Evolutionary conservation across 495 filamentous ascomycete genomes (phyloP).

Genomic region (Margaritispora aquatica): DNA sequence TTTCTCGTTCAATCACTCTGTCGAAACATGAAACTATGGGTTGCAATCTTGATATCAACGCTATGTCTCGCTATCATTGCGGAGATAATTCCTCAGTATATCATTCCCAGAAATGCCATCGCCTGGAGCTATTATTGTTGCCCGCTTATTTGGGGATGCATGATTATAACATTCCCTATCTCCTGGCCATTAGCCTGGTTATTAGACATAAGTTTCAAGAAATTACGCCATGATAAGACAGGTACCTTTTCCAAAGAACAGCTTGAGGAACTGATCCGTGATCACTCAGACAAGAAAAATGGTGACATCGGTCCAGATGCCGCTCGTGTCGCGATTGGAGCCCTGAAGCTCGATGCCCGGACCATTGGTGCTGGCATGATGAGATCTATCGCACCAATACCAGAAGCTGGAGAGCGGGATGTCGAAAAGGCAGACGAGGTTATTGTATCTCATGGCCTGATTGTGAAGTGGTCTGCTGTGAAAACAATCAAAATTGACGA

Average conservation of each 20-base stretch:
- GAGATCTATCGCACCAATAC: background rate
- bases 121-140: conserved; percentile 17
- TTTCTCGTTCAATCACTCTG: conserved; percentile 15
- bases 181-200: conserved; percentile 17
- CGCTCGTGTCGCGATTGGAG: conserved; percentile 16
- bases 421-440: conserved; percentile 16
- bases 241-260: conserved; percentile 12
- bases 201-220: conserved; percentile 6
- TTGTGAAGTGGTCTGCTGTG: conserved; percentile 16
- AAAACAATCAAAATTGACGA: conserved; percentile 19
- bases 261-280: conserved; percentile 9
- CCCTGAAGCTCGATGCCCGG: conserved; percentile 11
- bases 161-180: conserved; percentile 14
- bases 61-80: conserved; percentile 11
- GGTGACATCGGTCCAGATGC: conserved; percentile 14
- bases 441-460: conserved; percentile 1
- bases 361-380: conserved; percentile 8
- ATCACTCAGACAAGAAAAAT: conserved; percentile 15
- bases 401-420: conserved; percentile 4
- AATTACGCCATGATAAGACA: conserved; percentile 1
- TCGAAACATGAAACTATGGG: background rate
- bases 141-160: conserved; percentile 20
- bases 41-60: conserved; percentile 15
- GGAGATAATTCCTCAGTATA: conserved; percentile 19
- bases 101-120: conserved; percentile 17